phyloP scores from a whole-genome alignment of 805 yeast genomes.

The Candida montana region DNA sequence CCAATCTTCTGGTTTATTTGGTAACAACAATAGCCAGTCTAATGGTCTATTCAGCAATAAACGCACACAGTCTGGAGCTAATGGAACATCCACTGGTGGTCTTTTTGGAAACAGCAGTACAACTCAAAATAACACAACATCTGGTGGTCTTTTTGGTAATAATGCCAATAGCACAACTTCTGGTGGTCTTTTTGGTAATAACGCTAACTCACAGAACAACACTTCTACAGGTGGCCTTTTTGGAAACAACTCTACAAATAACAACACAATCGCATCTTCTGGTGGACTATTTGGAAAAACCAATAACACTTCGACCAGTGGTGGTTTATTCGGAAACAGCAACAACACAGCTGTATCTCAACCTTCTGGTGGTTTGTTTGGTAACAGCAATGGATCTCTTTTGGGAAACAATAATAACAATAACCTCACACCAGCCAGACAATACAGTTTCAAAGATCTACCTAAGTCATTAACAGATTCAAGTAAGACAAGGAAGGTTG shows the following conservation, averaged over 20 bases:
- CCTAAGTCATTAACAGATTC: constrained; percentile 35
- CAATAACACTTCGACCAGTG: neutral
- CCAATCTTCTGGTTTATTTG: constrained; percentile 8
- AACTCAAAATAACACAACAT: constrained; percentile 5
- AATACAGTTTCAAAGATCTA: constrained; percentile 28
- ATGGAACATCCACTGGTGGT: constrained; percentile 14
- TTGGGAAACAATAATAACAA: constrained; percentile 13
- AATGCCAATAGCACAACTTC: constrained; percentile 6
- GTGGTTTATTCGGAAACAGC: constrained; percentile 14
- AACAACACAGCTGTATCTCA: constrained; percentile 1
- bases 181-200: constrained; percentile 12
- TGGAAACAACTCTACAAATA: constrained; percentile 1
- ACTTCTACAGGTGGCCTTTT: constrained; percentile 5
- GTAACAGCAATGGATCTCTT: constrained; percentile 1
- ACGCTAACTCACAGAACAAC: neutral
- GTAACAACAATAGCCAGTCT: neutral
- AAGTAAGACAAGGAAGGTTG: constrained; percentile 15
- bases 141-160: constrained; percentile 1
- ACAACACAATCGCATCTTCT: constrained; percentile 1
- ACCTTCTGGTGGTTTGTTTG: constrained; percentile 9
- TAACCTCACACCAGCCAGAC: constrained; percentile 25
- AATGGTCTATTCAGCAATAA: neutral
- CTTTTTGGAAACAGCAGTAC: constrained; percentile 17
- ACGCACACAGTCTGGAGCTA: neutral
- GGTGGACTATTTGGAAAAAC: constrained; percentile 14